Evolutionary conservation across 2,329 filamentous ascomycete species (phyloP).

Genomic region (Cladophialophora exuberans): DNA sequence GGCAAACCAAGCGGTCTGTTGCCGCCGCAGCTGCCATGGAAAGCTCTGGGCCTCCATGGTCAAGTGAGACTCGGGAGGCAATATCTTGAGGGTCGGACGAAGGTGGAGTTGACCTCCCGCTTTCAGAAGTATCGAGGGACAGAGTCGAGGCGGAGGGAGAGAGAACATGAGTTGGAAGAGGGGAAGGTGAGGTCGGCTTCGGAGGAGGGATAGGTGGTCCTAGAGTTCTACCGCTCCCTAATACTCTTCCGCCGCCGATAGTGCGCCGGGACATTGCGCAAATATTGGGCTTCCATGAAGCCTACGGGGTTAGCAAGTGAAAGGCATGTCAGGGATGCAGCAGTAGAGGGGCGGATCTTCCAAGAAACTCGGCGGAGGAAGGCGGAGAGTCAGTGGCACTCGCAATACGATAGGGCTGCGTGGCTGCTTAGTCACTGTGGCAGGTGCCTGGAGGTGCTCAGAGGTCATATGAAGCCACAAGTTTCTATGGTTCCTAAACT

Average conservation of each 20-base stretch:
- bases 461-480: not conserved
- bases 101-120: conserved; percentile 70
- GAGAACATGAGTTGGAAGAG: conserved; percentile 50
- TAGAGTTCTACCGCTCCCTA: conserved; percentile 83
- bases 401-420: not conserved
- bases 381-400: conserved; percentile 11
- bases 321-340: not conserved
- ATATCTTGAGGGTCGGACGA: conserved; percentile 77
- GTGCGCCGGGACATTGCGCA: conserved; percentile 76
- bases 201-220: conserved; percentile 62
- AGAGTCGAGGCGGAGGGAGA: conserved; percentile 73
- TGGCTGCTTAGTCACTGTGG: conserved; percentile 12
- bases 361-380: conserved; percentile 10
- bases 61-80: conserved; percentile 76
- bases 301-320: conserved; percentile 25
- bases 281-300: conserved; percentile 33
- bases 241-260: conserved; percentile 87
- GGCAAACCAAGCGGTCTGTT: conserved; percentile 77
- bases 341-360: conserved; percentile 2
- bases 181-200: conserved; percentile 44
- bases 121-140: conserved; percentile 60
- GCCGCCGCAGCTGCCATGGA: conserved; percentile 56
- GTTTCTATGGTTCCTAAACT: no score
- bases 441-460: no score
- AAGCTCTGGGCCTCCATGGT: conserved; percentile 57